Percentiles rank a stretch among this genome's conserved stretches.
These are phyloP conservation scores for Boletus semigastroideus DNA, from an alignment of 1,284 basidiomycete species.

Conservation along the genomic window DNA sequence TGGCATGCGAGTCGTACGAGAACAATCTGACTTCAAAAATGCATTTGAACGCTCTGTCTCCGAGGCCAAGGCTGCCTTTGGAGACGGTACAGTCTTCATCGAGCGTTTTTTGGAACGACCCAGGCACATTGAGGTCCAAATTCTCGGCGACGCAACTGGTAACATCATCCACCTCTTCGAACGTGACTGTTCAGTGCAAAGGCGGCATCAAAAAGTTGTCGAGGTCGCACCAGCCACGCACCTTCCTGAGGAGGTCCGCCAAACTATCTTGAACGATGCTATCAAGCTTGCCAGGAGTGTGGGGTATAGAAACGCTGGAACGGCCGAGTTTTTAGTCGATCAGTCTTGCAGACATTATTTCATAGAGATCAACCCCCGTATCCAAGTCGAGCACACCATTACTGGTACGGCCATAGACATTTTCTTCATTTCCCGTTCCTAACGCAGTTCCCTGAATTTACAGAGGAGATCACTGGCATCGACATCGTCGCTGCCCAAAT, in stretches of 20 bases:
- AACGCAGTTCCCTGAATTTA: constrained; percentile 3
- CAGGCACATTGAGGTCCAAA: constrained; percentile 96
- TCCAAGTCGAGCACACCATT: constrained; percentile 98
- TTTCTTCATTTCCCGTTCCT: constrained; percentile 4
- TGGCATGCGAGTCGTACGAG: no score
- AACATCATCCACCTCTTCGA: constrained; percentile 98
- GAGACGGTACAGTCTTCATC: constrained; percentile 98
- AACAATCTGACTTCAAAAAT: constrained; percentile 86
- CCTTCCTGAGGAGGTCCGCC: constrained; percentile 87
- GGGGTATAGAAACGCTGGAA: constrained; percentile 94
- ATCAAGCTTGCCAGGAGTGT: constrained; percentile 93
- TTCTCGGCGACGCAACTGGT: constrained; percentile 87
- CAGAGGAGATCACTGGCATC: constrained; percentile 98
- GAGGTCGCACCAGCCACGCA: constrained; percentile 98
- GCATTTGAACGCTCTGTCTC: constrained; percentile 92
- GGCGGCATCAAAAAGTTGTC: constrained; percentile 98
- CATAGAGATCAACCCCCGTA: constrained; percentile 98
- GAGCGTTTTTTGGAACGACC: constrained; percentile 97
- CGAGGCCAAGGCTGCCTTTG: constrained; percentile 96
- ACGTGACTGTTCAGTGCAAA: constrained; percentile 97
- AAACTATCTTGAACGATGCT: constrained; percentile 88
- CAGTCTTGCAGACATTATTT: constrained; percentile 96
- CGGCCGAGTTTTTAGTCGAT: constrained; percentile 96
- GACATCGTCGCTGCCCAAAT: constrained; percentile 99
- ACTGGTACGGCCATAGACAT: constrained; percentile 59